These are phyloP conservation scores for Rhizoctonia solani DNA, from an alignment of 1,284 basidiomycete species.

Conservation along the genomic window DNA sequence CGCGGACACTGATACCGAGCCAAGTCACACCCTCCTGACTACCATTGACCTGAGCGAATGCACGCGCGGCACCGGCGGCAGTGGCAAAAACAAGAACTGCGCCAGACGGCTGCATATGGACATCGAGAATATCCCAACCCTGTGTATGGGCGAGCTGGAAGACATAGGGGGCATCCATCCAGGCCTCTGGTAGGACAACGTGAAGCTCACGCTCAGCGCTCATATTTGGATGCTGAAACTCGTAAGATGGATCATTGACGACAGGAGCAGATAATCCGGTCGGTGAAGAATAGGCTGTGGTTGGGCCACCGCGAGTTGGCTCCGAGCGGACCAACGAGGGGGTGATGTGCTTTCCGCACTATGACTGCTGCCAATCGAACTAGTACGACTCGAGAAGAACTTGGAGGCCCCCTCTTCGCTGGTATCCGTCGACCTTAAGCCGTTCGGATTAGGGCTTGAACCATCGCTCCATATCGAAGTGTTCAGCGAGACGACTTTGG, in stretches of 20 bases:
- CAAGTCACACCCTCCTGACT: constrained; percentile 50
- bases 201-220: constrained; percentile 51
- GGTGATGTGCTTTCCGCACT: constrained; percentile 12
- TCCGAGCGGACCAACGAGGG: constrained; percentile 16
- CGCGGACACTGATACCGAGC: constrained; percentile 49
- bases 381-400: constrained; percentile 24
- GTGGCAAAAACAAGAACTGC: constrained; percentile 74
- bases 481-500: too few species aligned
- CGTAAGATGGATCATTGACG: not conserved
- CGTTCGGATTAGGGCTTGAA: not conserved
- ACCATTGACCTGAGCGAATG: constrained; percentile 68
- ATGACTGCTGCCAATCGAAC: constrained; percentile 18
- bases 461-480: constrained; percentile 4
- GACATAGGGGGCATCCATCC: constrained; percentile 91
- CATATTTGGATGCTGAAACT: constrained; percentile 44
- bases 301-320: not conserved
- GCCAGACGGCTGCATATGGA: constrained; percentile 16
- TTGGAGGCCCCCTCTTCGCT: constrained; percentile 9
- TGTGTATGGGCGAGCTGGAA: constrained; percentile 59
- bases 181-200: constrained; percentile 83
- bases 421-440: not conserved
- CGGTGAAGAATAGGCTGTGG: not conserved
- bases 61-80: constrained; percentile 67
- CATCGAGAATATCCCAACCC: constrained; percentile 40
- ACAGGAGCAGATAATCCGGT: not conserved